Percentiles rank a stretch among this genome's conserved stretches.
Conservation (phyloP, 305 asterid species). For the Fraxinus latifolia region DNA sequence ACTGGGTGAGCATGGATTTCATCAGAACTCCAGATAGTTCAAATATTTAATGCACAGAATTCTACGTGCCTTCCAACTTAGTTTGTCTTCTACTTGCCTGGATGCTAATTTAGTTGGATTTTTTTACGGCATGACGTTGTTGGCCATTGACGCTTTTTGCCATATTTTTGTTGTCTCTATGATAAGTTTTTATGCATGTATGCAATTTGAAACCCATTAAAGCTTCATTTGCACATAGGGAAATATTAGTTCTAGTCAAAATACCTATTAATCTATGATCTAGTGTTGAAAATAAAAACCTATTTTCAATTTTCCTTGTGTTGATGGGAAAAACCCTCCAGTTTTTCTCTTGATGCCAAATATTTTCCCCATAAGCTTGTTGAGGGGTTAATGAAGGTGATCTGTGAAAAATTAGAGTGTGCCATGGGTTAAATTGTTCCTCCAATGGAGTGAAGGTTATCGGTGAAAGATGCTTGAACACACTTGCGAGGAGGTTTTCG, state of each 20-base stretch:
- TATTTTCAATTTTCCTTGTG: not conserved
- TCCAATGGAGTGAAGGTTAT: not conserved
- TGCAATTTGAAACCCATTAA: not conserved
- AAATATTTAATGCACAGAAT: not conserved
- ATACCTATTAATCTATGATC: not conserved
- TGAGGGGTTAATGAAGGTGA: not conserved
- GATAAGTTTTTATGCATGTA: not conserved
- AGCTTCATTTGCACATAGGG: not conserved
- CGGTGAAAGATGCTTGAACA: not conserved
- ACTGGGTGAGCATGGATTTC: not conserved
- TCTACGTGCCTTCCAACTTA: not conserved
- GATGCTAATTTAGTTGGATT: not conserved
- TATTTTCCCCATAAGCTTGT: not conserved
- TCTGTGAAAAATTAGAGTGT: not conserved
- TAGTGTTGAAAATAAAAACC: not conserved
- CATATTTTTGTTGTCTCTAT: not conserved
- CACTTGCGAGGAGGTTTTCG: not conserved
- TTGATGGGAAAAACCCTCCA: not conserved
- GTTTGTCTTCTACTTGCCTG: not conserved
- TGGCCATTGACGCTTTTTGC: not conserved
- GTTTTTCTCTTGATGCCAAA: not conserved
- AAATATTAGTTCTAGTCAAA: not conserved
- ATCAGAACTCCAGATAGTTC: not conserved
- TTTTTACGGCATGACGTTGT: not conserved
- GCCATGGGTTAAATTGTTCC: not conserved